Evolutionary conservation across 148 eudicot species (phyloP), one percentile per base, ranked within the genome.

Genomic region (Nyssa sinensis): DNA sequence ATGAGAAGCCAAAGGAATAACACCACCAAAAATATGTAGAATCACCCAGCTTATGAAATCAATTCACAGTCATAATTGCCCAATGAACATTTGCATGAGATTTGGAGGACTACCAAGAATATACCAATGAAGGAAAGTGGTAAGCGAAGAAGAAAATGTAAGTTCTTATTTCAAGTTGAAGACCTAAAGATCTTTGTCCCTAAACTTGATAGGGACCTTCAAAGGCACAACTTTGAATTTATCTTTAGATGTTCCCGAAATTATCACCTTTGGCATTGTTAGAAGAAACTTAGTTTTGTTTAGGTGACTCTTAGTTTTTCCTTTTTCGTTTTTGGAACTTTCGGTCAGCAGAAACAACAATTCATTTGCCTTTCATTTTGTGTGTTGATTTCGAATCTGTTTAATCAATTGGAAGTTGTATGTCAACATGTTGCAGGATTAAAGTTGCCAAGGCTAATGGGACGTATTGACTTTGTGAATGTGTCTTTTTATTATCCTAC

Each of bases 401-500:
- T 53, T 53, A 53, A 53, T 53, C 58, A 53, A 41, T 41, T 7
- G 49, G 49, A 41, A 14, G 16, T 24, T 64, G 23, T 27, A 70
- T 29, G 3, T 29, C 34, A 66, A 24, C 66, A 27, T 73, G 58
- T 81, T 86, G 85, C 89, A 96, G 99, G 99, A 60, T 30, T 74
- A 60, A 89, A 89, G 81, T 83, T 91, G 74, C 81, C 83, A 71
- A 80, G 83, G 59, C 73, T 96, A 83, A 79, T 34, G 49, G 99
- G 99, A 25, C 81, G 78, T 72, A 87, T 96, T 70, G 89, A 89
- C 74, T 96, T 96, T 77, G 80, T 79, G 82, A 80, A 93, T 77
- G 90, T 93, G 44, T 85, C 91, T 7, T 96, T 93, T 82, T 63
- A 66, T 81, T 96, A 93, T 81, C 88, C 97, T 71, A 84, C 97